Evolutionary conservation across 164 flowering plant genomes (phyloP).

Genomic region (Annona squamosa): DNA sequence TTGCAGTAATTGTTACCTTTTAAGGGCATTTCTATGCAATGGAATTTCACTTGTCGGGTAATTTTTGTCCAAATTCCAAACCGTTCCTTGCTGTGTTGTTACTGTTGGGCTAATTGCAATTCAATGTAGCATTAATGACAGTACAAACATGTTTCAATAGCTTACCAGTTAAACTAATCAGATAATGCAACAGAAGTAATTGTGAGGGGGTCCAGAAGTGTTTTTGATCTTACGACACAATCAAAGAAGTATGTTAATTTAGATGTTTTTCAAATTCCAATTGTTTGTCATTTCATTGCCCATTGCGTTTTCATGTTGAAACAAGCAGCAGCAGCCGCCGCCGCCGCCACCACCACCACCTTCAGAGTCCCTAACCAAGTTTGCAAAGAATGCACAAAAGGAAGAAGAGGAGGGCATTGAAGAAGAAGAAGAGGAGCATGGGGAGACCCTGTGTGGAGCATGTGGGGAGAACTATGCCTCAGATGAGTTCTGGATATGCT

Average conservation of each 20-base stretch:
- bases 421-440: slow-evolving; percentile 75
- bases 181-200: no score
- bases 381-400: slow-evolving; percentile 27
- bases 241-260: background rate
- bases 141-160: no score
- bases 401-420: slow-evolving; percentile 59
- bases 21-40: background rate
- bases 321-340: background rate
- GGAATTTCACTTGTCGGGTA: no score
- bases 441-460: slow-evolving; percentile 80
- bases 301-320: slow-evolving; percentile 1
- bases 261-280: background rate
- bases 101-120: no score
- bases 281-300: background rate
- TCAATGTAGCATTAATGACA: no score
- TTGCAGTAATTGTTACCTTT: background rate
- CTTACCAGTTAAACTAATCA: no score
- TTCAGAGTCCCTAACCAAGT: slow-evolving; percentile 41
- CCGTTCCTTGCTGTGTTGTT: no score
- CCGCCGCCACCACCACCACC: slow-evolving; percentile 22
- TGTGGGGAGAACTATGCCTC: slow-evolving; percentile 80
- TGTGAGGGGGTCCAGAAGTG: background rate
- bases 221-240: background rate
- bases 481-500: slow-evolving; percentile 93
- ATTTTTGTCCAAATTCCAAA: no score